Percentiles rank a stretch among this genome's conserved stretches.
phyloP scores from a whole-genome alignment of 768 basidiomycete genomes.

The Phlegmacium glaucopus region DNA sequence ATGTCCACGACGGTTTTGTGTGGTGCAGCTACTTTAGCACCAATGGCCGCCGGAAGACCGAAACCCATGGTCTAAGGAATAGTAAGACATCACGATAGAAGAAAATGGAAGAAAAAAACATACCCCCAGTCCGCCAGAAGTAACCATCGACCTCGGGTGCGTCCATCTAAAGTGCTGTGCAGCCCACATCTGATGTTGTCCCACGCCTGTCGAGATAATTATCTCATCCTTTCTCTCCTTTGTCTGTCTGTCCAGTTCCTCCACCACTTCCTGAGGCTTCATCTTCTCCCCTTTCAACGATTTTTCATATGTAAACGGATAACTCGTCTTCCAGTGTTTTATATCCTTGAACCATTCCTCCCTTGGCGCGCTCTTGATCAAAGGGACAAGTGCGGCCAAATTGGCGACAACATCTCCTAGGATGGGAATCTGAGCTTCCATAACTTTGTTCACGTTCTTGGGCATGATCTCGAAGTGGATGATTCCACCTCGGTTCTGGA shows the following conservation, averaged over 20 bases:
- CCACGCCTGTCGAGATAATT: slow-evolving; percentile 90
- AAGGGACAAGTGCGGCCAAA: slow-evolving; percentile 76
- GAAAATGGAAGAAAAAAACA: slow-evolving; percentile 27
- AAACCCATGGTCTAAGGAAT: slow-evolving; percentile 90
- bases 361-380: slow-evolving; percentile 64
- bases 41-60: slow-evolving; percentile 91
- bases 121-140: slow-evolving; percentile 93
- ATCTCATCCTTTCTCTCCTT: slow-evolving; percentile 80
- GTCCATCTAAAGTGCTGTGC: slow-evolving; percentile 93
- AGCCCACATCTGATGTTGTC: slow-evolving; percentile 99
- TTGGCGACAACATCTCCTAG: slow-evolving; percentile 91
- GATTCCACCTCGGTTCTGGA: slow-evolving; percentile 87
- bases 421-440: slow-evolving; percentile 91
- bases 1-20: slow-evolving; percentile 93
- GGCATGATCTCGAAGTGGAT: slow-evolving; percentile 99
- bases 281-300: slow-evolving; percentile 61
- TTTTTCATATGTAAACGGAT: slow-evolving; percentile 86
- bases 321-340: slow-evolving; percentile 77
- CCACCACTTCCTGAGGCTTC: slow-evolving; percentile 97
- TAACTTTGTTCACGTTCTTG: slow-evolving; percentile 99
- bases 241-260: slow-evolving; percentile 85
- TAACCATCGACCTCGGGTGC: slow-evolving; percentile 82
- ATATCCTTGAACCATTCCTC: slow-evolving; percentile 83
- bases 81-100: slow-evolving; percentile 3
- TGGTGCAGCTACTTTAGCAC: slow-evolving; percentile 95